phyloP scores from a whole-genome alignment of 805 yeast species.

The Schwanniomyces occidentalis region DNA sequence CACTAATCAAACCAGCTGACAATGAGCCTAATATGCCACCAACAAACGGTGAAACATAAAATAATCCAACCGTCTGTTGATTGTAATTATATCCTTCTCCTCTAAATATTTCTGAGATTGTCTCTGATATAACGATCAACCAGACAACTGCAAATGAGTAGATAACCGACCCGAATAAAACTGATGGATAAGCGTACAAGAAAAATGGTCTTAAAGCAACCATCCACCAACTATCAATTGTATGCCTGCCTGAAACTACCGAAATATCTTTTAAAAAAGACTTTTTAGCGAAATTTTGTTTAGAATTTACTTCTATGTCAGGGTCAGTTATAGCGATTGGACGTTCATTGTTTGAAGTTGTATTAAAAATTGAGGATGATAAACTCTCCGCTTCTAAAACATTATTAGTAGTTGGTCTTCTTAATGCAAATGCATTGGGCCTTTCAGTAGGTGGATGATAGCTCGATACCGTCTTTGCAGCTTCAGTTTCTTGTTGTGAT shows the following conservation, averaged over 20 bases:
- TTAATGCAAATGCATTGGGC: conserved; percentile 31
- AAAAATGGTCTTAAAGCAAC: conserved; percentile 56
- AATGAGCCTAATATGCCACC: conserved; percentile 61
- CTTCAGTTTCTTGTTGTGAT: conserved; percentile 47
- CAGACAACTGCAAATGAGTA: conserved; percentile 62
- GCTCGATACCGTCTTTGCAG: conserved; percentile 38
- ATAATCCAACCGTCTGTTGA: conserved; percentile 49
- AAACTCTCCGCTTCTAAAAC: conserved; percentile 14
- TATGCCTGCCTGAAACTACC: conserved; percentile 50
- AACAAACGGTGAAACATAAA: conserved; percentile 55
- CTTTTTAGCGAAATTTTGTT: conserved; percentile 10
- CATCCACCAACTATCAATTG: conserved; percentile 54
- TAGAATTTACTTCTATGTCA: neutral
- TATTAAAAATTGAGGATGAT: conserved; percentile 13
- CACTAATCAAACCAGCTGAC: conserved; percentile 52
- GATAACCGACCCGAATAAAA: conserved; percentile 50
- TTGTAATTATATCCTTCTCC: conserved; percentile 46
- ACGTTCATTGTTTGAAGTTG: neutral
- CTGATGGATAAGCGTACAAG: conserved; percentile 50
- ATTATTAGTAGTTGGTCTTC: conserved; percentile 14
- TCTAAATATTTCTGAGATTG: conserved; percentile 51
- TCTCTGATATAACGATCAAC: conserved; percentile 62
- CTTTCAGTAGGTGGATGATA: conserved; percentile 25
- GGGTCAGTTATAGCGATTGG: conserved; percentile 14
- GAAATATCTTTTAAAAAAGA: conserved; percentile 33